phyloP scores from a whole-genome alignment of 2,329 filamentous ascomycete species.

The Sporothrix schenckii region DNA sequence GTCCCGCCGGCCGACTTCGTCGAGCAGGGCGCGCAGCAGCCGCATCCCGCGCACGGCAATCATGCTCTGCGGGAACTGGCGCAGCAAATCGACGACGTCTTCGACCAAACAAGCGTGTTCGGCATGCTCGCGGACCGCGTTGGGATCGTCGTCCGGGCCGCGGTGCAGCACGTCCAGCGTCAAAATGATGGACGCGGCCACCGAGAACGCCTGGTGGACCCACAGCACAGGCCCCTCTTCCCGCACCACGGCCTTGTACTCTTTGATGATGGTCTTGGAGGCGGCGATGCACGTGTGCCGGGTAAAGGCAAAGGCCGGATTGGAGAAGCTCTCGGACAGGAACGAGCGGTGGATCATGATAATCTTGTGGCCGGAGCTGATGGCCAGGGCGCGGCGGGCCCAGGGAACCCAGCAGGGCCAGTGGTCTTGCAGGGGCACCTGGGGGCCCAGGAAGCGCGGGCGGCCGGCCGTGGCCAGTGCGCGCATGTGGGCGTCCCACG shows the following conservation, averaged over 20 bases:
- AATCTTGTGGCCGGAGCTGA: constrained; percentile 47
- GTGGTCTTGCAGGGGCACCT: constrained; percentile 38
- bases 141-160: constrained; percentile 35
- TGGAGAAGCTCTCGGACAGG: constrained; percentile 43
- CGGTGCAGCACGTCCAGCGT: constrained; percentile 42
- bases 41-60: constrained; percentile 46
- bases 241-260: constrained; percentile 36
- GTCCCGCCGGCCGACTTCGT: constrained; percentile 1
- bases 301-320: constrained; percentile 43
- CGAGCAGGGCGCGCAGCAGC: constrained; percentile 44
- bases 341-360: constrained; percentile 49
- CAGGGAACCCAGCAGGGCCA: constrained; percentile 43
- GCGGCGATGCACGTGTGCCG: constrained; percentile 46
- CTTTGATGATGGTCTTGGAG: constrained; percentile 46
- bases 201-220: constrained; percentile 41
- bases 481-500: constrained; percentile 44
- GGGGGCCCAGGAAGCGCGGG: constrained; percentile 39
- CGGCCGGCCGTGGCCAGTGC: constrained; percentile 43
- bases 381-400: constrained; percentile 45
- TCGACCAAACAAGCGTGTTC: constrained; percentile 42
- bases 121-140: constrained; percentile 39
- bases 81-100: constrained; percentile 42
- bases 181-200: constrained; percentile 41
- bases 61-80: constrained; percentile 44
- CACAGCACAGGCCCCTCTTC: constrained; percentile 39